phyloP scores from a whole-genome alignment of 2,329 filamentous ascomycete species.

The Fusarium marasasianum region DNA sequence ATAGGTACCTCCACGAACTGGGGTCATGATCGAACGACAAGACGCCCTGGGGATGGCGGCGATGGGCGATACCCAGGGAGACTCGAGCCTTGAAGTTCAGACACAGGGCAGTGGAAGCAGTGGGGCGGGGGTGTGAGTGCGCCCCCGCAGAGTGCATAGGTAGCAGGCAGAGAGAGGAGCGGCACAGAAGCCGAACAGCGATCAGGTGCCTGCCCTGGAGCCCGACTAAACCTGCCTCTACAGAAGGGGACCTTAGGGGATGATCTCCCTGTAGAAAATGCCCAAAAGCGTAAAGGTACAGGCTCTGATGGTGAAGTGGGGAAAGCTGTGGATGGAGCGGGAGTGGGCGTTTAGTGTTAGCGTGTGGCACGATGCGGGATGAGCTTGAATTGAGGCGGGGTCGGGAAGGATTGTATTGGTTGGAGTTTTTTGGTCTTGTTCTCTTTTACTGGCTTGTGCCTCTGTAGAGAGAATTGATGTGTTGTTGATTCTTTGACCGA shows the following conservation, averaged over 20 bases:
- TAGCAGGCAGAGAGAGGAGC: background rate
- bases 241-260: background rate
- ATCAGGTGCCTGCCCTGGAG: conserved; percentile 13
- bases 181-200: conserved; percentile 32
- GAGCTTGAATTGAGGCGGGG: conserved; percentile 32
- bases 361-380: conserved; percentile 32
- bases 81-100: background rate
- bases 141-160: background rate
- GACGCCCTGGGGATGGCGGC: conserved; percentile 18
- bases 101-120: background rate
- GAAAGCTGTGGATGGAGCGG: conserved; percentile 10
- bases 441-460: background rate
- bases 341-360: conserved; percentile 5
- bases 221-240: conserved; percentile 11
- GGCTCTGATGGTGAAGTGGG: background rate
- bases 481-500: background rate
- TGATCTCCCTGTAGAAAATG: background rate
- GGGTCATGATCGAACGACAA: conserved; percentile 35
- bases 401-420: conserved; percentile 26
- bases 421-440: background rate
- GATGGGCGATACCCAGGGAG: conserved; percentile 15
- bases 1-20: background rate
- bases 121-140: conserved; percentile 37
- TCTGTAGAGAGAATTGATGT: conserved; percentile 6
- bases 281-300: conserved; percentile 9